Evolutionary conservation across 2,329 filamentous ascomycete species (phyloP), one percentile per base, ranked within the genome.

Genomic region (Fusarium sororula): DNA sequence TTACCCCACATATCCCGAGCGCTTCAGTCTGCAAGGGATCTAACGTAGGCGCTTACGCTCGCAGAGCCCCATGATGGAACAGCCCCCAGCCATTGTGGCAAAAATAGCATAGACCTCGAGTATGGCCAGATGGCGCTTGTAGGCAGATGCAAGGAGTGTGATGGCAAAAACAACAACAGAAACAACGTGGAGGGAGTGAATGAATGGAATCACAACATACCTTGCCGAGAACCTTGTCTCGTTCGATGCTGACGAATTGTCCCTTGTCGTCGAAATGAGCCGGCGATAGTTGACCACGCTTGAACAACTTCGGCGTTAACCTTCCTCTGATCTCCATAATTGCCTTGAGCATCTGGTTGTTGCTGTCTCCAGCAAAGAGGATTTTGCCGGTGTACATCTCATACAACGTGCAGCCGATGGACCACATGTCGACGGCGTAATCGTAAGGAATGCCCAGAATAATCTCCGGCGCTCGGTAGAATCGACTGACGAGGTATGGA

Each of bases 301-400:
- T 94, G 79, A 98, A 91, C 71, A 98, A 87, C 83, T 98, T 98
- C 53, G 93, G 91, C 37, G 94, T 95, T 72, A 98, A 92, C 83
- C 95, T 97, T 79, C 96, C 96, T 54, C 97, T 92, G 77, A 96
- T 95, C 81, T 99, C 96, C 91, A 98, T 97, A 77, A 99, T 98
- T 26, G 93, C 92, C 73, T 94, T 93, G 68, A 99, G 90, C 96
- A 99, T 99, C 84, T 98, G 95, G 80, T 99, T 99, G 86, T 99
- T 99, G 84, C 94, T 96, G 74, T 94, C 90, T 67, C 96, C 96
- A 2, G 94, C 95, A 82, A 99, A 99, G 38, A 99, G 87, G 66
- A 99, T 98, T 82, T 98, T 98, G 79, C 96, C 96, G 1, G 96
- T 98, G 85, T 97, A 98, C 45, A 99, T 87, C 84, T 99, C 96